Evolutionary conservation across 176 grass and related monocot species (phyloP), one percentile per base, ranked within the genome.

Genomic region (Triticum urartu): DNA sequence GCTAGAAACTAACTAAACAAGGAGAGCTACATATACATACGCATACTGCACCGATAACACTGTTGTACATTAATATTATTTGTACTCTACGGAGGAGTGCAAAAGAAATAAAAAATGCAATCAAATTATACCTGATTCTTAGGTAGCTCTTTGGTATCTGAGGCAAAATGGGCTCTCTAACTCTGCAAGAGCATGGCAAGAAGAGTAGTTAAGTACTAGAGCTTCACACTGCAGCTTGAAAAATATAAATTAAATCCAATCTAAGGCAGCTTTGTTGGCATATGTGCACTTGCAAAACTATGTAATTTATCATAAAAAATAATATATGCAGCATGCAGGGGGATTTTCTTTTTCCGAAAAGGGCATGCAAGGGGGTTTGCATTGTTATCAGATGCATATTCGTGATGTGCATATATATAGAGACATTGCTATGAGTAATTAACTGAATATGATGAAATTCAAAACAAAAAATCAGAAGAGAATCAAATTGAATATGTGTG

Each of bases 131-230:
- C 97, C 94, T 98, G 90, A 98, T 95, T 94, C 97, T 92, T 83
- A 98, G 61, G 88, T 98, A 98, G 90, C 82, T 94, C 87, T 86
- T 96, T 76, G 87, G 86, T 85, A 95, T 95, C 90, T 98, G 92
- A 83, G 97, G 97, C 59, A 98, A 89, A 95, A 95, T 81, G 71
- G 90, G 89, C 63, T 91, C 94, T 83, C 85, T 90, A 72, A 34
- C 24, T 85, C 97, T 98, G 88, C 87, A 94, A 84, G 21, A 84
- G 21, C 26, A 94, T 64, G 59, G 58, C 50, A 81, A 87, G 25
- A 87, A 40, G 36, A 75, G 33, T 22, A 83, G 65, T 67, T 73
- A 87, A 56, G 26, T 20, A 3, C 7, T 25, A 45, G 21, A 72
- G 61, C 61, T 65, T 9, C 33, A 61, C 34, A 33, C 72, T 52